These are phyloP conservation scores for Fraxinus sp. DNA, from an alignment of 305 asterid species.

Conservation along the genomic window DNA sequence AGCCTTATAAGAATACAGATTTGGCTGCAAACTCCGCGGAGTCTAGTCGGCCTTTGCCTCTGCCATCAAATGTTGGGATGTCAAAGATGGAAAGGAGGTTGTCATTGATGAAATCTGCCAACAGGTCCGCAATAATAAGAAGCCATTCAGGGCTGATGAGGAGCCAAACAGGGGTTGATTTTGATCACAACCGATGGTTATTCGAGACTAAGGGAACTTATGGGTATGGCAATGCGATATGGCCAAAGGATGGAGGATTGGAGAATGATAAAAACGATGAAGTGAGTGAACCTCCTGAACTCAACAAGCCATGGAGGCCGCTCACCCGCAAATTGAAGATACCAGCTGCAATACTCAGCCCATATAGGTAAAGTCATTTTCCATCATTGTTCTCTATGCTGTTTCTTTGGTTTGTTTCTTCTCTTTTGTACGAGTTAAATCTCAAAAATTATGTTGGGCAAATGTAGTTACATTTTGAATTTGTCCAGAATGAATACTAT, in stretches of 20 bases:
- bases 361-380: conserved; percentile 60
- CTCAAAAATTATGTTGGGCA: not conserved
- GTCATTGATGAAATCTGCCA: conserved; percentile 77
- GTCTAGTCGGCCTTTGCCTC: conserved; percentile 49
- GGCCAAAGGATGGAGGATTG: conserved; percentile 80
- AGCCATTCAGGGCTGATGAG: conserved; percentile 74
- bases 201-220: conserved; percentile 94
- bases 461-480: not conserved
- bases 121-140: conserved; percentile 58
- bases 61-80: conserved; percentile 63
- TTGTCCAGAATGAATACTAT: not conserved
- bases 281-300: conserved; percentile 59
- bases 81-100: conserved; percentile 86
- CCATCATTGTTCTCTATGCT: not conserved
- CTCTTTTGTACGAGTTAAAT: conserved; percentile 11
- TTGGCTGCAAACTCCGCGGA: conserved; percentile 45
- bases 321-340: conserved; percentile 86
- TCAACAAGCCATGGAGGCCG: conserved; percentile 94
- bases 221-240: conserved; percentile 95
- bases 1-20: conserved; percentile 72
- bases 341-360: conserved; percentile 84
- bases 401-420: conserved; percentile 5
- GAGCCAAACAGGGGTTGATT: conserved; percentile 83
- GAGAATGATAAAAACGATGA: conserved; percentile 49
- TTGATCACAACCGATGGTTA: conserved; percentile 89